phyloP scores from a whole-genome alignment of 164 flowering plant species.

The Vitis labrusca region DNA sequence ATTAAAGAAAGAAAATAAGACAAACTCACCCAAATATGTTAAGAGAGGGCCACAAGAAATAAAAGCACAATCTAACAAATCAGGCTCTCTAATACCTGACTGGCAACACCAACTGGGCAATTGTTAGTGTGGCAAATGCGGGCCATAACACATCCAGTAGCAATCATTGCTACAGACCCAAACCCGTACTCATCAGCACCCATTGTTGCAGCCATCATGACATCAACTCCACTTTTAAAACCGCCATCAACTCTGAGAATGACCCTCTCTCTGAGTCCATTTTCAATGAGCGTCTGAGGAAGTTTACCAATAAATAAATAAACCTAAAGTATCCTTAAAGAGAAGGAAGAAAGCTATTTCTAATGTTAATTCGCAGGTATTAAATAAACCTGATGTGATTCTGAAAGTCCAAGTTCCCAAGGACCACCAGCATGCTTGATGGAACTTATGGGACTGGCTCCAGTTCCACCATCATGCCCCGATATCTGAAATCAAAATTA shows the following conservation, averaged over 20 bases:
- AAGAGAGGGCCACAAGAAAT: not conserved
- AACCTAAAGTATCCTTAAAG: not conserved
- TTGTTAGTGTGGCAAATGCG: slow-evolving; percentile 99
- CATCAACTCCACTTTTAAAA: slow-evolving; percentile 96
- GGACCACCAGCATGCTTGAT: slow-evolving; percentile 99
- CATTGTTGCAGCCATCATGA: slow-evolving; percentile 94
- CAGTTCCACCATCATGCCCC: slow-evolving; percentile 99
- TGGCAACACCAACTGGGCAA: slow-evolving; percentile 99
- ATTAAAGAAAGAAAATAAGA: slow-evolving; percentile 3
- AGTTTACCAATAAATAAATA: slow-evolving; percentile 11
- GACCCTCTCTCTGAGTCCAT: slow-evolving; percentile 98
- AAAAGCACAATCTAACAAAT: slow-evolving; percentile 2
- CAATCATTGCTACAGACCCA: slow-evolving; percentile 99
- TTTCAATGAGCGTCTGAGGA: slow-evolving; percentile 77
- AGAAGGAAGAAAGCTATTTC: not conserved
- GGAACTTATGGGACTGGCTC: slow-evolving; percentile 96
- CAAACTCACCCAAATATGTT: not conserved
- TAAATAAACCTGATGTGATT: slow-evolving; percentile 83
- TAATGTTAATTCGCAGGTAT: not conserved
- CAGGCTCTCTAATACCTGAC: slow-evolving; percentile 60
- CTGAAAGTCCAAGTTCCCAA: slow-evolving; percentile 99
- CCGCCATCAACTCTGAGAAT: slow-evolving; percentile 98
- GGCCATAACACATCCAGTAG: slow-evolving; percentile 99
- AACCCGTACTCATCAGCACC: slow-evolving; percentile 99
- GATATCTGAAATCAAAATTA: slow-evolving; percentile 68